Evolutionary conservation across 2,329 filamentous ascomycete genomes (phyloP).

Genomic region (Biscogniauxia marginata): DNA sequence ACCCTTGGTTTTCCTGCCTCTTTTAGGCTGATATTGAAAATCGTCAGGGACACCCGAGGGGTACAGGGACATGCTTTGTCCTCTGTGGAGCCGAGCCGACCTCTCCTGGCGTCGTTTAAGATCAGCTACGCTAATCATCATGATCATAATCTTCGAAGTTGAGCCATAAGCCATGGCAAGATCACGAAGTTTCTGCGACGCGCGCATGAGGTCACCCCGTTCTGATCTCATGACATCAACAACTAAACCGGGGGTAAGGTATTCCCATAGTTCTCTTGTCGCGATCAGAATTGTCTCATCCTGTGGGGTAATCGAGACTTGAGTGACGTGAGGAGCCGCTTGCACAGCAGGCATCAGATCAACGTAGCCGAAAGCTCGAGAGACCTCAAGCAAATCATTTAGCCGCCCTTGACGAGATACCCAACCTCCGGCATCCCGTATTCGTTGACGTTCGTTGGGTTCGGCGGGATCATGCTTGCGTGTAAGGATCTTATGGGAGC

Average conservation of each 20-base stretch:
- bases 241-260: constrained; percentile 82
- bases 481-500: constrained; percentile 78
- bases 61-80: constrained; percentile 82
- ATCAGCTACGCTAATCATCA: constrained; percentile 93
- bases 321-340: constrained; percentile 80
- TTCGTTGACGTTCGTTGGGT: constrained; percentile 76
- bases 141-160: constrained; percentile 95
- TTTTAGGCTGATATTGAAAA: constrained; percentile 59
- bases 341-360: constrained; percentile 91
- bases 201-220: constrained; percentile 87
- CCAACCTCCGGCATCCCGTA: constrained; percentile 91
- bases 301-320: constrained; percentile 76
- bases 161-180: constrained; percentile 94
- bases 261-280: constrained; percentile 93
- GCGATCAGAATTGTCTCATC: constrained; percentile 94
- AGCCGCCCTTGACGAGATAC: constrained; percentile 92
- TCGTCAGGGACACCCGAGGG: constrained; percentile 73
- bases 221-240: constrained; percentile 89
- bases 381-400: constrained; percentile 89
- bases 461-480: constrained; percentile 93
- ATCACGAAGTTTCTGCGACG: constrained; percentile 90
- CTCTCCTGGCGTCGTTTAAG: constrained; percentile 79
- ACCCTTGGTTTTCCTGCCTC: constrained; percentile 61
- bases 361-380: constrained; percentile 91
- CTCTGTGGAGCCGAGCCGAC: constrained; percentile 64